Percentiles rank a stretch among this genome's conserved stretches.
Conservation (phyloP, 2,329 filamentous ascomycete genomes). For the Sarocladiaceae sp. region DNA sequence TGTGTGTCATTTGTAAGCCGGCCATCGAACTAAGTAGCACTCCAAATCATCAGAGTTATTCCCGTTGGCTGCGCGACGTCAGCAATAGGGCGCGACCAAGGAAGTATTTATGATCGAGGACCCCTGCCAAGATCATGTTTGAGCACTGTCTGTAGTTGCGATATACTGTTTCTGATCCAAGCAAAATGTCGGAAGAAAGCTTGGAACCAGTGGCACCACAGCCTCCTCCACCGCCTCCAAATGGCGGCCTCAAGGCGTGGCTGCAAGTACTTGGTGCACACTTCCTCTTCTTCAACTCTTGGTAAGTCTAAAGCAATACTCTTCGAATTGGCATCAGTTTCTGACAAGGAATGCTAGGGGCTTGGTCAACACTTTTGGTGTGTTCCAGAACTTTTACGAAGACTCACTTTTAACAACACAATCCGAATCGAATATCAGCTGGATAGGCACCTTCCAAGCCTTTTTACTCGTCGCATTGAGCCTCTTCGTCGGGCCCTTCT, state of each 20-base stretch:
- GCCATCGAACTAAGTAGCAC: background rate
- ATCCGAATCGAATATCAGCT: slow-evolving; percentile 17
- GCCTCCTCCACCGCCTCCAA: slow-evolving; percentile 24
- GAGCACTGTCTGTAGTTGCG: background rate
- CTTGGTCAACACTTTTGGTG: slow-evolving; percentile 40
- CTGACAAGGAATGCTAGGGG: slow-evolving; percentile 18
- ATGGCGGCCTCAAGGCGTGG: slow-evolving; percentile 18
- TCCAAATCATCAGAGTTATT: background rate
- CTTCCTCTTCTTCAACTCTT: slow-evolving; percentile 38
- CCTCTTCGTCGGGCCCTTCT: slow-evolving; percentile 35
- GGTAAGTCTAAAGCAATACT: slow-evolving; percentile 16
- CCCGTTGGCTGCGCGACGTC: background rate
- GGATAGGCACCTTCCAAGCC: slow-evolving; percentile 42
- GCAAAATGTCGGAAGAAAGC: background rate
- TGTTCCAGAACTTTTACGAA: slow-evolving; percentile 41
- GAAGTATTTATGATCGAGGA: background rate
- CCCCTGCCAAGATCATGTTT: background rate
- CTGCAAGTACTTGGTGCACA: slow-evolving; percentile 26
- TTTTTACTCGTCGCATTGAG: slow-evolving; percentile 35
- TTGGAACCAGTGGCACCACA: background rate
- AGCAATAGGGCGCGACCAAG: background rate
- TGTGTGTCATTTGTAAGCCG: background rate
- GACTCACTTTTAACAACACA: background rate
- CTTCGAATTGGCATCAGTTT: background rate
- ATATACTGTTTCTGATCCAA: background rate